Evolutionary conservation across 176 grass and related monocot species (phyloP), one percentile per base, ranked within the genome.

Genomic region (Triticum timopheevii): DNA sequence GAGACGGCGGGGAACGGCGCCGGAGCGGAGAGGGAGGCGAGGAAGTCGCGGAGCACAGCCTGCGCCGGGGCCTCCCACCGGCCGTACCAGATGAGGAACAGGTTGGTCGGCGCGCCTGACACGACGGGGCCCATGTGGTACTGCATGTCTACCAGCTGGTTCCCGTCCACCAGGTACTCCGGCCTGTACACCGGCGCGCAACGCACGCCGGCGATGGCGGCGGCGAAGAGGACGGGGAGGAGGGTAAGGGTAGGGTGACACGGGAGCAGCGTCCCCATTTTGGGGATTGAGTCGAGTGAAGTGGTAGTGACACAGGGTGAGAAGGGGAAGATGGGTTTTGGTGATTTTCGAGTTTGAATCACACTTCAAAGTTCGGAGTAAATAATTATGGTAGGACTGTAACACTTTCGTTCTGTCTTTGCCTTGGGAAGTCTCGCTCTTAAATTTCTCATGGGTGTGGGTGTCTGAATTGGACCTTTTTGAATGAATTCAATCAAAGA

Each of bases 41-140:
- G 85, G 85, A 99, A 99, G 89, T 99, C 94, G 1, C 90, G 85
- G 79, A 96, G 91, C 64, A 92, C 88, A 56, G 88, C 85, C 76
- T 96, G 88, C 62, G 86, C 69, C 10, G 86, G 28, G 7, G 87
- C 47, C 16, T 90, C 78, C 97, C 97, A 99, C 25, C 82, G 83
- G 45, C 97, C 97, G 66, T 96, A 99, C 97, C 97, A 99, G 80
- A 99, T 90, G 84, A 84, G 80, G 94, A 96, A 96, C 22, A 99
- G 87, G 80, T 86, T 93, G 31, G 89, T 91, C 27, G 89, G 87
- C 38, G 90, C 85, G 39, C 4, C 77, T 19, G 90, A 90, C 61
- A 96, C 72, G n/a, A 96, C 88, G 49, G 94, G 94, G 22, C 97
- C 97, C 88, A 94, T 94, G 89, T 99, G 97, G 90, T 99, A 99